These are phyloP conservation scores for Aspergillus taichungensis DNA, from an alignment of 495 filamentous ascomycete species.

Conservation along the genomic window DNA sequence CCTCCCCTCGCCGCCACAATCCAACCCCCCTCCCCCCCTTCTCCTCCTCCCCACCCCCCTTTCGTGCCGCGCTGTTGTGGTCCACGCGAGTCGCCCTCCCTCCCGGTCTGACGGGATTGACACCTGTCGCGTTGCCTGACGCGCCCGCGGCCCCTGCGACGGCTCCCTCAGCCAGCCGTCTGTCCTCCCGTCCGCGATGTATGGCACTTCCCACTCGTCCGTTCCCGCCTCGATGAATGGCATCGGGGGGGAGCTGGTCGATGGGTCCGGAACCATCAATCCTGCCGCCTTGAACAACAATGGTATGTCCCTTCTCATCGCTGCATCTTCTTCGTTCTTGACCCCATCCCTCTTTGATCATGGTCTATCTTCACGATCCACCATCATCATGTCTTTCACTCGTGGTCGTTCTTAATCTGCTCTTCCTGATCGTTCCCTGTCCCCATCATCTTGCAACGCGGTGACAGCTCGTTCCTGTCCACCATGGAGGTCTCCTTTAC, in stretches of 20 bases:
- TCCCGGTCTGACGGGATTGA: constrained; percentile 10
- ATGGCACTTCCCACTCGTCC: constrained; percentile 45
- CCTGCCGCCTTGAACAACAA: constrained; percentile 61
- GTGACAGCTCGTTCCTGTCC: constrained; percentile 1
- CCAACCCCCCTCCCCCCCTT: too few relatives aligned
- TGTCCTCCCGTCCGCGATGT: constrained; percentile 42
- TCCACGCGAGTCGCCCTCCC: constrained; percentile 14
- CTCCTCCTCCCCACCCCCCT: constrained; percentile 13
- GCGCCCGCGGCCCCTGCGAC: constrained; percentile 25
- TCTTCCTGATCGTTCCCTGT: too few relatives aligned
- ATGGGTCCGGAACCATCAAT: constrained; percentile 73
- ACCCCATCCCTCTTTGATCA: not conserved
- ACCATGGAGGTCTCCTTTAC: constrained; percentile 11
- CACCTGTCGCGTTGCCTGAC: constrained; percentile 24
- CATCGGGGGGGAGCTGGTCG: constrained; percentile 53
- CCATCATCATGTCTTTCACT: not conserved
- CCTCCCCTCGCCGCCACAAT: too few relatives aligned
- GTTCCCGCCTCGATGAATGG: constrained; percentile 49
- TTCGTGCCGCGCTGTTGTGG: constrained; percentile 17
- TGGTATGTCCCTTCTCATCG: constrained; percentile 36
- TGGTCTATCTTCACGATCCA: not conserved
- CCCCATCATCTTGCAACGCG: not conserved
- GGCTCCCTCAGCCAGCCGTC: constrained; percentile 23
- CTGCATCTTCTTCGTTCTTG: not conserved
- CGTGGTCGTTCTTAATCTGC: not conserved